These are phyloP conservation scores for Monilinia aucupariae DNA, from an alignment of 2,329 filamentous ascomycete genomes.

Conservation along the genomic window DNA sequence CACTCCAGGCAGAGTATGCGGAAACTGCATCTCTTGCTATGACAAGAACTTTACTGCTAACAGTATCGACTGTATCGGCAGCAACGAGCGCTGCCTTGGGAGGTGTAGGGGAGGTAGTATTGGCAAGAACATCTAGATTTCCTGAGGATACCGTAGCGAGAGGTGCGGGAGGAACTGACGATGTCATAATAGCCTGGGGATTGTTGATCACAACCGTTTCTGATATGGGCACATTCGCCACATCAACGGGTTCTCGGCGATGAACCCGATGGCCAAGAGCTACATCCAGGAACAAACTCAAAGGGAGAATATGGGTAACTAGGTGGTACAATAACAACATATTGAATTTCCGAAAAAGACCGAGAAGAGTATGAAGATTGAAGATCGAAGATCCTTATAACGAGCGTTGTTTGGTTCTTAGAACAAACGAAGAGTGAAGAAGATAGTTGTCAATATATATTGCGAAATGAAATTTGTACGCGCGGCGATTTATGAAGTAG, in stretches of 20 bases:
- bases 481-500: slow-evolving; percentile 9
- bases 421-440: background rate
- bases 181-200: slow-evolving; percentile 9
- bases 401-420: background rate
- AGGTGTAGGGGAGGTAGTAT: slow-evolving; percentile 11
- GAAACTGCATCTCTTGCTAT: slow-evolving; percentile 48
- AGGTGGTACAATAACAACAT: slow-evolving; percentile 13
- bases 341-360: background rate
- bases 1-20: slow-evolving; percentile 46
- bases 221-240: background rate
- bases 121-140: slow-evolving; percentile 8
- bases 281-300: slow-evolving; percentile 9
- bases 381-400: background rate
- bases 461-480: background rate
- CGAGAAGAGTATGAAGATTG: background rate
- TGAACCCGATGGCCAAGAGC: slow-evolving; percentile 16
- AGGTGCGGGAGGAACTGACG: slow-evolving; percentile 8
- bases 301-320: slow-evolving; percentile 9
- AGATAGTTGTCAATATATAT: background rate
- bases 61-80: slow-evolving; percentile 16
- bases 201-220: slow-evolving; percentile 13
- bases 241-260: background rate
- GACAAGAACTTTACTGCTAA: slow-evolving; percentile 47
- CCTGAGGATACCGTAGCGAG: slow-evolving; percentile 6
- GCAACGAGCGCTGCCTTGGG: background rate